Evolutionary conservation across 2,329 filamentous ascomycete genomes (phyloP), one percentile per base, ranked within the genome.

Genomic region (Cladosporium austrohemisphaericum): DNA sequence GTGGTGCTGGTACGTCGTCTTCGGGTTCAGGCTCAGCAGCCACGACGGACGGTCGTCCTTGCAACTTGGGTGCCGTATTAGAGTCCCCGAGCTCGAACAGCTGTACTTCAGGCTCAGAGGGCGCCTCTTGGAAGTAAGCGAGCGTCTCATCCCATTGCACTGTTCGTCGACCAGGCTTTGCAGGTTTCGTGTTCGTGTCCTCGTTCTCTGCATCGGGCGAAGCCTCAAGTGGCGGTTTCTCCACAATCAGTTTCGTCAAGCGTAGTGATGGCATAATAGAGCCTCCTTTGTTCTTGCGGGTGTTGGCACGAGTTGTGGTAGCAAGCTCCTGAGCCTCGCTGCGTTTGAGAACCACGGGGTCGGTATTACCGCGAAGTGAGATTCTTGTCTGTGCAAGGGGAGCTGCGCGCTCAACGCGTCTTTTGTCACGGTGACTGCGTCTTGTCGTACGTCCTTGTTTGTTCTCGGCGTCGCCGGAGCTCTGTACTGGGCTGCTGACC

Each of bases 251-350:
- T 49, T 71, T 72, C 19, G 67, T 61, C 9, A 78, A 60, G 25
- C 71, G 66, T 7, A 71, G 55, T n/a, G 59, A 63, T 36, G 74
- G 74, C 45, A 70, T 60, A 19, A 76, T 58, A 13, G 69, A 66
- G 19, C 68, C 70, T 37, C 70, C 69, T 51, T 76, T 77, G 60
- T 78, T 78, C 59, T 72, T 73, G 32, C 70, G 66, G 7, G 75
- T 78, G 55, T 78, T 78, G 41, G 61, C 63, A 26, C 69, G 66
- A 1, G 75, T 77, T 13, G 69, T 47, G 9, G 68, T 58, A 9
- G 72, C 67, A 7, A 76, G 59, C 49, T 74, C 70, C 52, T 77
- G 74, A 13, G 74, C 72, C 50, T 77, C 73, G 5, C 69, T 70
- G 54, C 70, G 71, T 60, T 73, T 75, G 25, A 76, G 63, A 6